Conservation (phyloP, 2,329 filamentous ascomycete genomes). For the Diplodia sapinea region DNA sequence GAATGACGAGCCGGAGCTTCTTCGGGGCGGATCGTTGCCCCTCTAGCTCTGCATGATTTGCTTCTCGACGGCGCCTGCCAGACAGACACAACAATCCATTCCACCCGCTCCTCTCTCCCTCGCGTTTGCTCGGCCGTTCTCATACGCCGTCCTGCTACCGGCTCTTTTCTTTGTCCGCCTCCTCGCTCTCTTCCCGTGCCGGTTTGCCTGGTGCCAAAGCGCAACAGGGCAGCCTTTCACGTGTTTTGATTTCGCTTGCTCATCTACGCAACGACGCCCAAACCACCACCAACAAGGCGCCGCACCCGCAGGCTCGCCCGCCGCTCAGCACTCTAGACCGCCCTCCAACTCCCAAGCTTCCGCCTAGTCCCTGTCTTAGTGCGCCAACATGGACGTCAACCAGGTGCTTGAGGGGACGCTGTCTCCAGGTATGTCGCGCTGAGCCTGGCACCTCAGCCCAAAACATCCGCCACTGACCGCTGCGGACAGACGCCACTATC, state of each 20-base stretch:
- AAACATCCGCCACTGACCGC: slow-evolving; percentile 43
- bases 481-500: slow-evolving; percentile 76
- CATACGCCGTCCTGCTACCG: slow-evolving; percentile 20
- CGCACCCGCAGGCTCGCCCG: slow-evolving; percentile 1
- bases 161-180: slow-evolving; percentile 29
- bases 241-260: slow-evolving; percentile 38
- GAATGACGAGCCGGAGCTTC: slow-evolving; percentile 10
- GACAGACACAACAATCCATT: slow-evolving; percentile 30
- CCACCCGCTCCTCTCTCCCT: slow-evolving; percentile 26
- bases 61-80: slow-evolving; percentile 29
- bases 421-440: slow-evolving; percentile 73
- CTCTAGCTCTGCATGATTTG: slow-evolving; percentile 28
- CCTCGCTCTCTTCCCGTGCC: slow-evolving; percentile 26
- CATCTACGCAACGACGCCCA: slow-evolving; percentile 42
- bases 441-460: slow-evolving; percentile 12
- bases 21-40: slow-evolving; percentile 23
- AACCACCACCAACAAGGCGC: slow-evolving; percentile 19
- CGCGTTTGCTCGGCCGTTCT: slow-evolving; percentile 13
- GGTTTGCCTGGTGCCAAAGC: slow-evolving; percentile 4
- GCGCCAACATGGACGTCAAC: slow-evolving; percentile 88
- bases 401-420: slow-evolving; percentile 97
- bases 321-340: slow-evolving; percentile 7
- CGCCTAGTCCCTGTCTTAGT: slow-evolving; percentile 36
- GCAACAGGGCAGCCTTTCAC: slow-evolving; percentile 41
- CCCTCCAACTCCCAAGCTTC: slow-evolving; percentile 13